Evolutionary conservation across 441 rosid species (phyloP), one percentile per base, ranked within the genome.

Genomic region (Eruca vesicaria): DNA sequence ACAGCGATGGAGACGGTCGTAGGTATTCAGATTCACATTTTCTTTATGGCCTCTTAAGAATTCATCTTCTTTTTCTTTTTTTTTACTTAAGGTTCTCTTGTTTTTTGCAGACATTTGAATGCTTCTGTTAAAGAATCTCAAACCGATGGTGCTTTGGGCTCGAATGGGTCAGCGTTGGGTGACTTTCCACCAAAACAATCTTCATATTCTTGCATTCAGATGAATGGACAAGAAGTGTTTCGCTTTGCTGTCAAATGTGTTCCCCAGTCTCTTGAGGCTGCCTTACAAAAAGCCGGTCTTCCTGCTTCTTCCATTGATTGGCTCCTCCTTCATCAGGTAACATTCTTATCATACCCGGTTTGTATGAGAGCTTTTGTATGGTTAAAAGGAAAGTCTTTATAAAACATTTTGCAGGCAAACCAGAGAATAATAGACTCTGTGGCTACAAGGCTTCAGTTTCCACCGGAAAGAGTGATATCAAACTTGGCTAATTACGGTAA

Each of bases 311-410:
- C 68, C 81, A 82, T 95, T 5, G 97, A 92, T 56, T 95, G 99
- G 99, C 86, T 92, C 63, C 87, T 95, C 78, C 98, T 95, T 69
- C 99, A 88, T 81, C 99, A 93, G 98, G 97, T 91, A n/a, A 61
- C 71, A 20, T 18, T 48, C 23, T 60, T 9, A 8, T 71, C 9
- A 6, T 61, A 38, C 35, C 35, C 20, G 2, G 50, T 14, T 43
- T 43, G 50, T 43, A 8, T 38, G 9, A 2, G 29, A 23, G 11
- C 62, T 68, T 68, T 61, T 0, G 57, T 2, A 29, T 32, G 23
- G 68, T 50, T 75, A 33, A 68, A 36, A 3, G 23, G 31, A 26
- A 29, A 26, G 48, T 28, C 2, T 6, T 12, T 12, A 0, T 9
- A 29, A 28, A 1, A 0, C 0, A 6, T 66, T 18, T 50, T 72